Percentiles rank a stretch among this genome's conserved stretches.
These are phyloP conservation scores for Annulohypoxylon stygium DNA, from an alignment of 495 filamentous ascomycete species.

Conservation along the genomic window DNA sequence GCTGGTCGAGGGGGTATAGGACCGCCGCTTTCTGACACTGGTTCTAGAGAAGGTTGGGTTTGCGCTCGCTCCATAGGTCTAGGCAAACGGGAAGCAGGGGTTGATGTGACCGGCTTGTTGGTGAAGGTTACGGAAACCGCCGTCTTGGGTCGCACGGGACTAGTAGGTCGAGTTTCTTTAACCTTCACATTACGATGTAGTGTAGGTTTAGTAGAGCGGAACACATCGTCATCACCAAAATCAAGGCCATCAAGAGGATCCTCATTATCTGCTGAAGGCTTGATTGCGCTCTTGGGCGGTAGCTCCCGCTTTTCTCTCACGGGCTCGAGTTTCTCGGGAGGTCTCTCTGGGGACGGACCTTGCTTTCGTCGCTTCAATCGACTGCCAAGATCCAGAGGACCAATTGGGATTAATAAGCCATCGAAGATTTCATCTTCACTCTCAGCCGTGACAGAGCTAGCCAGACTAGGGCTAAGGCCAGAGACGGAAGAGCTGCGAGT, in stretches of 20 bases:
- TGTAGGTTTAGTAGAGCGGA: slow-evolving; percentile 81
- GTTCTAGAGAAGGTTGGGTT: slow-evolving; percentile 83
- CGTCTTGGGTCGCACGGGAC: slow-evolving; percentile 74
- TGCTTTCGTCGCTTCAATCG: slow-evolving; percentile 78
- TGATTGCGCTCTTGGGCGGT: slow-evolving; percentile 27
- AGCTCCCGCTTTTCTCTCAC: slow-evolving; percentile 44
- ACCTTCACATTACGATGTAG: slow-evolving; percentile 95
- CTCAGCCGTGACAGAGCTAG: slow-evolving; percentile 90
- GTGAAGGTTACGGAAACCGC: slow-evolving; percentile 92
- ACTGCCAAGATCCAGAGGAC: slow-evolving; percentile 82
- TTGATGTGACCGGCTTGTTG: slow-evolving; percentile 67
- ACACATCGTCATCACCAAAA: slow-evolving; percentile 83
- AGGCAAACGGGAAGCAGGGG: slow-evolving; percentile 63
- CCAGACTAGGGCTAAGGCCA: slow-evolving; percentile 88
- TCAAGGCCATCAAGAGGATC: slow-evolving; percentile 92
- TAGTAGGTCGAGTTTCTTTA: slow-evolving; percentile 75
- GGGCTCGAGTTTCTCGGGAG: slow-evolving; percentile 32
- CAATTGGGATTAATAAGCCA: slow-evolving; percentile 84
- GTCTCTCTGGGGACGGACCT: slow-evolving; percentile 61
- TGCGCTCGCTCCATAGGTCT: slow-evolving; percentile 73
- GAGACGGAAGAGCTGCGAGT: slow-evolving; percentile 87
- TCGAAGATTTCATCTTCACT: slow-evolving; percentile 94
- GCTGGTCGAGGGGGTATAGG: slow-evolving; percentile 65
- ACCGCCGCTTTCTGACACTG: slow-evolving; percentile 91
- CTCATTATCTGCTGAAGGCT: slow-evolving; percentile 68